Percentiles rank a stretch among this genome's conserved stretches.
Evolutionary conservation across 2,329 filamentous ascomycete genomes (phyloP).

Genomic region (Penicillium griseofulvum): DNA sequence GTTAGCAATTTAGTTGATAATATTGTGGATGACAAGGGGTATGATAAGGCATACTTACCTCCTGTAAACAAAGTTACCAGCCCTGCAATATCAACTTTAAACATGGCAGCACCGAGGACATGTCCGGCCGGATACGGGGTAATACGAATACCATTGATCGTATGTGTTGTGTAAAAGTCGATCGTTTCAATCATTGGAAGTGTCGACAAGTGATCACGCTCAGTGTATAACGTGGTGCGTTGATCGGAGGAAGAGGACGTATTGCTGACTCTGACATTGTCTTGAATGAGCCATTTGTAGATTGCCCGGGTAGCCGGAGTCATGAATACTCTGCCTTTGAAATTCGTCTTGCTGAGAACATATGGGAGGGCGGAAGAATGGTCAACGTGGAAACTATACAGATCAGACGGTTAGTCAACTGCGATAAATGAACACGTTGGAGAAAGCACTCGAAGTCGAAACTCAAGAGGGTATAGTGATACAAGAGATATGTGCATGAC

Average conservation of each 20-base stretch:
- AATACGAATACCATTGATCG: conserved; percentile 91
- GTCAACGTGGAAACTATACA: conserved; percentile 86
- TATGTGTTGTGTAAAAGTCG: conserved; percentile 97
- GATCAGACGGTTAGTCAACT: conserved; percentile 27
- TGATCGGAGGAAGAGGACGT: conserved; percentile 62
- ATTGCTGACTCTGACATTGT: conserved; percentile 86
- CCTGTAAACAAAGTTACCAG: conserved; percentile 97
- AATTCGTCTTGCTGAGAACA: conserved; percentile 96
- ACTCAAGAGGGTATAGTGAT: conserved; percentile 5
- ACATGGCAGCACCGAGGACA: conserved; percentile 98
- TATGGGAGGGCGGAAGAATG: conserved; percentile 98
- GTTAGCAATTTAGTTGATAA: neutral
- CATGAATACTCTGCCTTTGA: conserved; percentile 96
- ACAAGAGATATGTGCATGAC: conserved; percentile 12
- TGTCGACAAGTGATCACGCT: conserved; percentile 90
- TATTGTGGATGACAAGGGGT: too few relatives aligned
- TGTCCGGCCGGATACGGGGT: conserved; percentile 96
- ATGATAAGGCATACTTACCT: neutral
- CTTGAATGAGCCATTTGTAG: conserved; percentile 99
- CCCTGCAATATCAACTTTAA: conserved; percentile 92
- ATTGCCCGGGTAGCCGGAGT: conserved; percentile 99
- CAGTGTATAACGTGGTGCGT: conserved; percentile 75
- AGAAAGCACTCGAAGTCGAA: neutral
- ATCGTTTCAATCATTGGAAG: conserved; percentile 95
- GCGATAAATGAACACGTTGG: neutral